phyloP scores from a whole-genome alignment of 108 stramenopile genomes.

The Mayamaea pseudoterrestris region DNA sequence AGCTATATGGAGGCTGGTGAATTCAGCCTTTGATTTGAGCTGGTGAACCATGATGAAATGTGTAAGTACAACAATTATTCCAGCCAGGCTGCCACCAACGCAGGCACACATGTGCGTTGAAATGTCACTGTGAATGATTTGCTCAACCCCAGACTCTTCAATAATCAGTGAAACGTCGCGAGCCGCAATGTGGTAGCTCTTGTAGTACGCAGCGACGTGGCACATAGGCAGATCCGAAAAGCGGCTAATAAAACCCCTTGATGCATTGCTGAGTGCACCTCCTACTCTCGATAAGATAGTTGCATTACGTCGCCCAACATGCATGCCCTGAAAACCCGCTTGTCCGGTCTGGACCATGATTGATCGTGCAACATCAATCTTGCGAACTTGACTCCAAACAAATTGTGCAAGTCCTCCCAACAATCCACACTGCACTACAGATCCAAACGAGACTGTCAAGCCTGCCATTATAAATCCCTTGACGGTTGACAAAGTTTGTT shows the following conservation, averaged over 20 bases:
- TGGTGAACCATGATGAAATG: slow-evolving; percentile 36
- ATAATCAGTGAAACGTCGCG: slow-evolving; percentile 64
- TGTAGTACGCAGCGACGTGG: slow-evolving; percentile 72
- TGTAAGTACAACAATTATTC: slow-evolving; percentile 49
- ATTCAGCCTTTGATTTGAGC: too few species aligned
- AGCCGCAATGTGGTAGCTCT: slow-evolving; percentile 64
- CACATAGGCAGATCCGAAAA: slow-evolving; percentile 67
- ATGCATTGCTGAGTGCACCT: too few species aligned
- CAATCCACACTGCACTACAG: slow-evolving; percentile 65
- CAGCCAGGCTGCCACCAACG: slow-evolving; percentile 46
- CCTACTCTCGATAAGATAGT: too few species aligned
- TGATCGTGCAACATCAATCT: slow-evolving; percentile 46
- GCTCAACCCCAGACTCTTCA: slow-evolving; percentile 66
- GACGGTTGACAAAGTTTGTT: slow-evolving; percentile 31
- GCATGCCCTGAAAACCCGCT: slow-evolving; percentile 53
- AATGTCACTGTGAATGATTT: slow-evolving; percentile 75
- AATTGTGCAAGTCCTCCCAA: slow-evolving; percentile 74
- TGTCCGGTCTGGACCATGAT: not conserved
- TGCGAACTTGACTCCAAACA: slow-evolving; percentile 61
- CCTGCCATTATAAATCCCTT: slow-evolving; percentile 43
- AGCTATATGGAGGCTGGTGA: slow-evolving; percentile 32
- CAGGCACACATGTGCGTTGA: slow-evolving; percentile 68
- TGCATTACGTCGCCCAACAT: slow-evolving; percentile 35
- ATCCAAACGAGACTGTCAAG: slow-evolving; percentile 63
- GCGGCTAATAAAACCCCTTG: not conserved